Conservation (phyloP, 1,284 basidiomycete species). For the Trametes sp. region DNA sequence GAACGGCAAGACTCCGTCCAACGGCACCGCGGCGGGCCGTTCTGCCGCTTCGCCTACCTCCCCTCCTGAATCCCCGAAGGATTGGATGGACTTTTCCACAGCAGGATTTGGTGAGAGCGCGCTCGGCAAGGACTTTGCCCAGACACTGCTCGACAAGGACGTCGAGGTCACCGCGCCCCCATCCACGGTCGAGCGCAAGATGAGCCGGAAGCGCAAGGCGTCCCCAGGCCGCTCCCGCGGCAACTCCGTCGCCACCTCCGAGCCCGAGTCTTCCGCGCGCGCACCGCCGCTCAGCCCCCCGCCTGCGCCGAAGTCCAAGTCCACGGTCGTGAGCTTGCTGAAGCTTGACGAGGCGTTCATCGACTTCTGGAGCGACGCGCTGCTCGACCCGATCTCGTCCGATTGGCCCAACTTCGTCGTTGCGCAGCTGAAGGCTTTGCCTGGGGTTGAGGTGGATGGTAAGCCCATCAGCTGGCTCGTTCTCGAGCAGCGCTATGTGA, state of each 20-base stretch:
- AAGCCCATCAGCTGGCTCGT: slow-evolving; percentile 64
- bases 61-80: slow-evolving; percentile 38
- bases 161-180: slow-evolving; percentile 63
- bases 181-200: slow-evolving; percentile 35
- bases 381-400: slow-evolving; percentile 67
- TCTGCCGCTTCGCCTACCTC: slow-evolving; percentile 18
- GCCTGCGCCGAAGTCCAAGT: slow-evolving; percentile 45
- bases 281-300: slow-evolving; percentile 14
- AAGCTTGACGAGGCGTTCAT: slow-evolving; percentile 79
- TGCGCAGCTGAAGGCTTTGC: slow-evolving; percentile 62
- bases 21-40: slow-evolving; percentile 16
- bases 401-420: slow-evolving; percentile 73
- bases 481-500: slow-evolving; percentile 64
- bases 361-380: slow-evolving; percentile 78
- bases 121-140: slow-evolving; percentile 55
- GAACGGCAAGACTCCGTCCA: slow-evolving; percentile 32
- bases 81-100: slow-evolving; percentile 60
- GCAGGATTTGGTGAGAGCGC: slow-evolving; percentile 64
- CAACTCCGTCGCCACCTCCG: slow-evolving; percentile 39
- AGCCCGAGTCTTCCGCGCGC: slow-evolving; percentile 20
- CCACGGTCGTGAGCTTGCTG: slow-evolving; percentile 54
- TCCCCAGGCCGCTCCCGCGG: slow-evolving; percentile 35
- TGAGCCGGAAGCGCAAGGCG: slow-evolving; percentile 41
- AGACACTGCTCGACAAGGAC: slow-evolving; percentile 65
- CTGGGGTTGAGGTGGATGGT: slow-evolving; percentile 28